These are phyloP conservation scores for Trichoderma orchidacearum DNA, from an alignment of 495 filamentous ascomycete genomes.

Conservation along the genomic window DNA sequence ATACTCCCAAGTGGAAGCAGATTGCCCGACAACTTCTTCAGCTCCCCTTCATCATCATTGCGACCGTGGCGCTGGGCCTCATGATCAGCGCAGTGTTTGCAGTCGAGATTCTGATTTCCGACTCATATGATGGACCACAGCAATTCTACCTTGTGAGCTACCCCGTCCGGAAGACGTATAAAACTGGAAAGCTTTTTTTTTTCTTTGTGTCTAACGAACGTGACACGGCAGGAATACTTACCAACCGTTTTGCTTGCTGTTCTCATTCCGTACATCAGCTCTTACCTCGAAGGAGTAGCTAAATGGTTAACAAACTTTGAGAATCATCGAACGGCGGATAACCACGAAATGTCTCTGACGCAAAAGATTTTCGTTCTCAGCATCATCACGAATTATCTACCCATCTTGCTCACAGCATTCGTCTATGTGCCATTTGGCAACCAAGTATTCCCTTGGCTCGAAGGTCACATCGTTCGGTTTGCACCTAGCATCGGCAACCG, in stretches of 20 bases:
- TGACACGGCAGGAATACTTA: slow-evolving; percentile 1
- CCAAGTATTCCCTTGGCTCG: slow-evolving; percentile 2
- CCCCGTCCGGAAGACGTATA: too few relatives aligned
- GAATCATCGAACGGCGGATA: slow-evolving; percentile 5
- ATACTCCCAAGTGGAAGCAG: slow-evolving; percentile 4
- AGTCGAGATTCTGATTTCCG: slow-evolving; percentile 5
- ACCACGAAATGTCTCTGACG: slow-evolving; percentile 5
- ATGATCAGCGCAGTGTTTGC: slow-evolving; percentile 4
- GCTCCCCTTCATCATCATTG: slow-evolving; percentile 3
- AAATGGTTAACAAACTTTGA: slow-evolving; percentile 3
- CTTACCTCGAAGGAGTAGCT: slow-evolving; percentile 1
- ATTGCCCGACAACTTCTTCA: slow-evolving; percentile 5
- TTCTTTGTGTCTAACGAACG: neutral
- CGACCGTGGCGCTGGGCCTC: neutral
- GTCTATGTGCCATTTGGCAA: slow-evolving; percentile 8
- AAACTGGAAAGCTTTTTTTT: neutral
- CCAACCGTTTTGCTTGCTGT: slow-evolving; percentile 4
- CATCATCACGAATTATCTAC: slow-evolving; percentile 7
- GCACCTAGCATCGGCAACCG: neutral
- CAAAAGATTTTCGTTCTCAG: slow-evolving; percentile 7
- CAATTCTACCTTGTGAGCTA: slow-evolving; percentile 2
- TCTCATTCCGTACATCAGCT: slow-evolving; percentile 3
- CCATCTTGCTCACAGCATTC: slow-evolving; percentile 7
- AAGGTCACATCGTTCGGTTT: neutral
- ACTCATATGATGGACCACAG: slow-evolving; percentile 5